These are phyloP conservation scores for Teunomyces kruisii DNA, from an alignment of 805 yeast genomes.

Conservation along the genomic window DNA sequence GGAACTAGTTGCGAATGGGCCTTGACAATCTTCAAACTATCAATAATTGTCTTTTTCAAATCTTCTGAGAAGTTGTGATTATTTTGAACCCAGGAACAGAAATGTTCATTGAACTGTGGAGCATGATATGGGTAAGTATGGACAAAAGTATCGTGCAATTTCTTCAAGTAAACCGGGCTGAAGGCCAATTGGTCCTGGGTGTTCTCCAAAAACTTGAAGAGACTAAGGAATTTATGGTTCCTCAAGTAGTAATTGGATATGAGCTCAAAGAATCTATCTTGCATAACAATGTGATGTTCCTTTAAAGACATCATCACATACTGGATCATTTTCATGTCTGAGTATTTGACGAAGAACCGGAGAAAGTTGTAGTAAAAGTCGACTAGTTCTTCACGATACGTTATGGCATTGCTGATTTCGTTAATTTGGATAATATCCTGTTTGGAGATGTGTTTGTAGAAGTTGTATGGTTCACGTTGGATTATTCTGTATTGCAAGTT, in stretches of 20 bases:
- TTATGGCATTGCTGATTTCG: constrained; percentile 13
- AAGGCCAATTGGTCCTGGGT: constrained; percentile 17
- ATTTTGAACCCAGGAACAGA: constrained; percentile 19
- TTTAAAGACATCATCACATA: constrained; percentile 21
- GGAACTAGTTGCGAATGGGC: constrained; percentile 29
- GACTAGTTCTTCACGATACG: constrained; percentile 16
- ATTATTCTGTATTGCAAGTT: constrained; percentile 25
- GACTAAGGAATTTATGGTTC: constrained; percentile 27
- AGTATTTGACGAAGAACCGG: constrained; percentile 27
- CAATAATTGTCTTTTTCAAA: constrained; percentile 12
- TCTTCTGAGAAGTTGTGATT: constrained; percentile 6
- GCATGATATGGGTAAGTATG: constrained; percentile 34
- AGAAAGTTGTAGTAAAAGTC: constrained; percentile 29
- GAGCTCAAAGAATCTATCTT: constrained; percentile 17
- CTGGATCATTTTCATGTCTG: constrained; percentile 28
- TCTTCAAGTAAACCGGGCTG: constrained; percentile 21
- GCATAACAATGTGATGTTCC: constrained; percentile 10
- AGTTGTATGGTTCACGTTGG: constrained; percentile 21
- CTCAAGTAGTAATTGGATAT: constrained; percentile 25
- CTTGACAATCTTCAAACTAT: constrained; percentile 17
- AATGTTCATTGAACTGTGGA: constrained; percentile 17
- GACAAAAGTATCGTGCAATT: constrained; percentile 31
- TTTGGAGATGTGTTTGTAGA: constrained; percentile 23
- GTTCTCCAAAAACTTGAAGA: constrained; percentile 24
- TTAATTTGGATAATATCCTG: constrained; percentile 24